phyloP scores from a whole-genome alignment of 2,329 filamentous ascomycete genomes.

The Fusarium sp. region DNA sequence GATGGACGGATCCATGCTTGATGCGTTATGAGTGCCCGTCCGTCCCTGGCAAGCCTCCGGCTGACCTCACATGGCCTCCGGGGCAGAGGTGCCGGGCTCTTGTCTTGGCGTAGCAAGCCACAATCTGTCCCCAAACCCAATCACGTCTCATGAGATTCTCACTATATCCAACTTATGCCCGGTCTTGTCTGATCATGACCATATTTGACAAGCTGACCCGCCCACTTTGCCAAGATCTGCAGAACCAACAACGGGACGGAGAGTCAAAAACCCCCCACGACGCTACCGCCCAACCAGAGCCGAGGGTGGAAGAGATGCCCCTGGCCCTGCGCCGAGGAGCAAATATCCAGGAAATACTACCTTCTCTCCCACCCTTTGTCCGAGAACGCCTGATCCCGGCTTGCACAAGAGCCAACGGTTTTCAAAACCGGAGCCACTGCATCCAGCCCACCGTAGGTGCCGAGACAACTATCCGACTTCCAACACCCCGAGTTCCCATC shows the following conservation, averaged over 20 bases:
- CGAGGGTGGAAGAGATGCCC: neutral
- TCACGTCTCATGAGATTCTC: neutral
- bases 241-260: constrained; percentile 1
- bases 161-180: constrained; percentile 4
- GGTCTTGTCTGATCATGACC: neutral
- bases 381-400: neutral
- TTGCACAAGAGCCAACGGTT: neutral
- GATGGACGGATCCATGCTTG: neutral
- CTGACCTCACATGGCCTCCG: neutral
- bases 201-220: neutral
- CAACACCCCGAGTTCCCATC: neutral
- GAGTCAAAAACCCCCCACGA: neutral
- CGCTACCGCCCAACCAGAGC: neutral
- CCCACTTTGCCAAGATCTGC: constrained; percentile 1
- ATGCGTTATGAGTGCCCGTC: neutral
- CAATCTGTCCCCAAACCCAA: neutral
- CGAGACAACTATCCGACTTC: neutral
- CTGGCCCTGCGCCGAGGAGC: neutral
- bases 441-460: neutral
- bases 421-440: neutral
- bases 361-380: neutral
- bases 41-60: neutral
- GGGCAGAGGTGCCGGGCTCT: neutral
- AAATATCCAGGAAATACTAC: neutral
- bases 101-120: neutral